Evolutionary conservation across 352 stramenopile genomes (phyloP), one percentile per base, ranked within the genome.

Genomic region (Phytophthora podocarpi): DNA sequence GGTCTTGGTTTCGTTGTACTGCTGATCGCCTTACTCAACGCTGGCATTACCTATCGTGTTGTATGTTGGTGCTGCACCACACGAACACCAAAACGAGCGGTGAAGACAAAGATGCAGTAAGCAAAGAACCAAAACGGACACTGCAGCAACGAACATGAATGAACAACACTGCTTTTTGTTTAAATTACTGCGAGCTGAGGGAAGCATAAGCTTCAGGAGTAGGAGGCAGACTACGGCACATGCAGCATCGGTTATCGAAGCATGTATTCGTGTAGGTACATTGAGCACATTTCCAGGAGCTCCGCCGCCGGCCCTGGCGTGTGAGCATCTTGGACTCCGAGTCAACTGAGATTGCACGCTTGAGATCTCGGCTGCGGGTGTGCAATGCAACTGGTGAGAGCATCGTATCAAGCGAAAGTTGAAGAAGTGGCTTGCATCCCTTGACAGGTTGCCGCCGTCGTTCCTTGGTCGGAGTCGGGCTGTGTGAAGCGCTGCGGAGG

Each of bases 261-360:
- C 82, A 91, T 36, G 76, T 89, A 63, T 91, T 91, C 43, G 84
- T 76, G 48, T 78, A 91, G 15, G 82, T 91, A 69, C 82, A 91
- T 46, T 83, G 57, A 20, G 36, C 15, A 37, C 82, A 91, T 15
- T 64, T 74, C 82, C 82, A 91, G 10, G 79, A 75, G 51, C 50
- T 71, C 46, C 50, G 42, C 50, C 62, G 65, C 36, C 62, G 69
- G 15, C 52, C 31, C 45, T 80, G 72, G 16, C 72, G 64, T 9
- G 72, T 80, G 15, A 70, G 47, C 64, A 75, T 80, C 55, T 77
- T 77, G 1, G 39, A 59, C 23, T 65, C 46, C 11, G 55, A 65
- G 35, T 51, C 43, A 34, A 55, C 47, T 20, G 51, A 60, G 35
- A 7, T 64, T 24, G 59, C 40, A 36, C 53, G 58, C 28, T 60